A percentile compares a stretch with the other conserved stretches of the same genome.
phyloP scores from a whole-genome alignment of 257 asterid genomes.

The Primulina tabacum region DNA sequence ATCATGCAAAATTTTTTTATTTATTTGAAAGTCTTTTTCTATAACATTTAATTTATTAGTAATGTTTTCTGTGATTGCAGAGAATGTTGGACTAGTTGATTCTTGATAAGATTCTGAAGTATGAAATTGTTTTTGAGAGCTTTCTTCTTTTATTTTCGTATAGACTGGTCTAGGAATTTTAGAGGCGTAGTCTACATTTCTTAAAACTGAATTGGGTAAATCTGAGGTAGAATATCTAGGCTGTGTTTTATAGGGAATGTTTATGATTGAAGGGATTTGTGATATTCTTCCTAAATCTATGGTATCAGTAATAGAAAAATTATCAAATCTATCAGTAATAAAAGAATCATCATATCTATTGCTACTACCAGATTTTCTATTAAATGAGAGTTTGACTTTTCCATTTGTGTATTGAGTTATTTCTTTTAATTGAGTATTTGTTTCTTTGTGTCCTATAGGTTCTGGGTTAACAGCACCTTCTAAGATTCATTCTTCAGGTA shows the following conservation, averaged over 20 bases:
- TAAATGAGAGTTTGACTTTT: not conserved
- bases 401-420: not conserved
- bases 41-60: not conserved
- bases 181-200: not conserved
- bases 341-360: not conserved
- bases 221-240: too few species aligned
- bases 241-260: not conserved
- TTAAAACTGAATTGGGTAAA: not conserved
- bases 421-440: not conserved
- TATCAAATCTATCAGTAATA: too few species aligned
- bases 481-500: not conserved
- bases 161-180: not conserved
- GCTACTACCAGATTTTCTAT: not conserved
- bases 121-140: too few species aligned
- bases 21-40: not conserved
- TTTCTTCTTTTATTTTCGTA: too few species aligned
- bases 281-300: slow-evolving; percentile 12
- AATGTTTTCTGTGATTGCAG: not conserved
- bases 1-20: not conserved
- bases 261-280: not conserved
- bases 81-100: not conserved
- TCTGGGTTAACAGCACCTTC: not conserved
- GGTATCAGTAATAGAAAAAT: not conserved
- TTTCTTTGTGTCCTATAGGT: too few species aligned
- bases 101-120: not conserved